These are phyloP conservation scores for Gaeumannomyces tritici DNA, from an alignment of 2,329 filamentous ascomycete genomes.

Conservation along the genomic window DNA sequence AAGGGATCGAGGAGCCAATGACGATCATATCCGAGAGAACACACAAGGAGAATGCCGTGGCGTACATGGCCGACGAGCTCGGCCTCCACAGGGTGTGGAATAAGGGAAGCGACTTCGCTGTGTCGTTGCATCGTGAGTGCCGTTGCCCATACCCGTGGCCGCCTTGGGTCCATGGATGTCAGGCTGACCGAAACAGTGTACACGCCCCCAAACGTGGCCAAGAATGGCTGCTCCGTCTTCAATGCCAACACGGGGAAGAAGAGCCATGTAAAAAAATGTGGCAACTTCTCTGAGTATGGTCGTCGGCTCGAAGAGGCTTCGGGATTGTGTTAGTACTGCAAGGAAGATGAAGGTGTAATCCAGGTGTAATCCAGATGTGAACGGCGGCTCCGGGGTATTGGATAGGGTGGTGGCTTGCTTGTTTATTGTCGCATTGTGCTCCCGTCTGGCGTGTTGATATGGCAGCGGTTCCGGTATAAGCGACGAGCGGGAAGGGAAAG, in stretches of 20 bases:
- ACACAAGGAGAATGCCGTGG: slow-evolving; percentile 63
- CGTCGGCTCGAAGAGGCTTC: slow-evolving; percentile 28
- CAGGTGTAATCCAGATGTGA: background rate
- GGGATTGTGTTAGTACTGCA: background rate
- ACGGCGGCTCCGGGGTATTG: background rate
- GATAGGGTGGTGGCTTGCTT: background rate
- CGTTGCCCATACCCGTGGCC: slow-evolving; percentile 4
- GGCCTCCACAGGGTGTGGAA: slow-evolving; percentile 80
- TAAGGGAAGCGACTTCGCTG: slow-evolving; percentile 62
- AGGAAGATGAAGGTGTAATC: background rate
- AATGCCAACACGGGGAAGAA: slow-evolving; percentile 65
- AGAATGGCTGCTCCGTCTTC: slow-evolving; percentile 73
- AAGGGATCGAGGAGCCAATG: slow-evolving; percentile 44
- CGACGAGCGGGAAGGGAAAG: background rate
- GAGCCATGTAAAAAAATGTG: slow-evolving; percentile 60
- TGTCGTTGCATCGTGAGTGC: slow-evolving; percentile 65
- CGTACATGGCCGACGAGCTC: slow-evolving; percentile 87
- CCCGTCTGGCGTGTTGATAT: background rate
- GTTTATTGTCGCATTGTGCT: background rate
- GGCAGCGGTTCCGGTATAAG: background rate
- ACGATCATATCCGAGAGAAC: slow-evolving; percentile 55
- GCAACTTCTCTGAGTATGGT: slow-evolving; percentile 60
- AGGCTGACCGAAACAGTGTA: slow-evolving; percentile 43
- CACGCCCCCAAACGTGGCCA: slow-evolving; percentile 81
- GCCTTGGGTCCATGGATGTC: slow-evolving; percentile 2